These are phyloP conservation scores for Spathaspora arborariae DNA, from an alignment of 805 yeast genomes.

Conservation along the genomic window DNA sequence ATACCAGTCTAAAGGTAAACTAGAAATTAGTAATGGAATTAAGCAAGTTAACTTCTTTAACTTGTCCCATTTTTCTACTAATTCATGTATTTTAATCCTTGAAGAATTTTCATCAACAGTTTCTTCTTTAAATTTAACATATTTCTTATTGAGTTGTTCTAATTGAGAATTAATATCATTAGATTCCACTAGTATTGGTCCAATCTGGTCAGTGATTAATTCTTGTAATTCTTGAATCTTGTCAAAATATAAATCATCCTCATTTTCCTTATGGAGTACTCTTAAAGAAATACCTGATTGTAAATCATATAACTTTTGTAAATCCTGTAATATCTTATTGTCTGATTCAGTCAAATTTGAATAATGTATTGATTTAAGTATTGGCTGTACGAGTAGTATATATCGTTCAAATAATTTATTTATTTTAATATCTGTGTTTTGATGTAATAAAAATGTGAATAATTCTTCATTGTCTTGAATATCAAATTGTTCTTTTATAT, in stretches of 20 bases:
- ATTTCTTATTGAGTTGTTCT: constrained; percentile 5
- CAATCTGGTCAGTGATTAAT: constrained; percentile 8
- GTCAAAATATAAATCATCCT: constrained; percentile 2
- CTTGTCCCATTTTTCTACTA: constrained; percentile 17
- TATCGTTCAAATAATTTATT: constrained; percentile 20
- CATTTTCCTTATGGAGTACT: constrained; percentile 2
- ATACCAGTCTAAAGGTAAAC: constrained; percentile 36
- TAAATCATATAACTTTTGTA: constrained; percentile 19
- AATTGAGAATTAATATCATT: constrained; percentile 12
- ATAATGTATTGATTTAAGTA: constrained; percentile 31
- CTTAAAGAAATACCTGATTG: constrained; percentile 4
- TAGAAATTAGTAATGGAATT: constrained; percentile 28
- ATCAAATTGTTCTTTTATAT: constrained; percentile 10
- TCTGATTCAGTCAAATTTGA: constrained; percentile 26
- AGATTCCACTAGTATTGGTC: constrained; percentile 17
- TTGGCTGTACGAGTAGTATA: constrained; percentile 27
- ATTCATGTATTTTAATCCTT: constrained; percentile 6
- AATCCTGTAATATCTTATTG: constrained; percentile 16
- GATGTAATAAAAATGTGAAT: constrained; percentile 16
- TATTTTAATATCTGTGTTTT: constrained; percentile 20
- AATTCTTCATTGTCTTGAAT: constrained; percentile 11
- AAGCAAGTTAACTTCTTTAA: constrained; percentile 22
- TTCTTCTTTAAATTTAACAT: constrained; percentile 10
- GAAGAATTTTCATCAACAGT: constrained; percentile 5
- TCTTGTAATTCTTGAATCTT: constrained; percentile 6